Evolutionary conservation across 2,329 filamentous ascomycete genomes (phyloP), one percentile per base, ranked within the genome.

Genomic region (Aspergillus chevalieri): DNA sequence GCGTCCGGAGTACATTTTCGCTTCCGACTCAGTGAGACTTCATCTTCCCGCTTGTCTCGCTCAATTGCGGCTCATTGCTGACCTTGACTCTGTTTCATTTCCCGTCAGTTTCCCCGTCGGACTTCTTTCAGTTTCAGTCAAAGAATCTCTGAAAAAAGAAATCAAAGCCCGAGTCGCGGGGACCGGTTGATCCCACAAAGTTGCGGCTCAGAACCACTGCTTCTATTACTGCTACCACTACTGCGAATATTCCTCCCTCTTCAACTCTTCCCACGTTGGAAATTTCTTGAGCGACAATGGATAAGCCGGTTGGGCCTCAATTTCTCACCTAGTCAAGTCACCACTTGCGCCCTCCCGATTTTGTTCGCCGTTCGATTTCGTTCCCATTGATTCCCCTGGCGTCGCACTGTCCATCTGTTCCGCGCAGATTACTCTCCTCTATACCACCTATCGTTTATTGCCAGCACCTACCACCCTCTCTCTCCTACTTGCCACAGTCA

Each of bases 251-350:
- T 41, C 12, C n/a, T 9, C 2, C 21, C 21, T 22, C 9, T 14
- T 19, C 15, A 6, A 21, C 39, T 42, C 39, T 42, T 42, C 39
- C 19, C 39, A 24, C 39, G 3, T 22, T 42, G 39, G 17, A 14
- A 14, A 14, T 14, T 7, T 24, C 43, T 15, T 47, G 51, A 57
- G 56, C 58, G 59, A 66, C 55, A 62, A 68, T 68, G 65, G 66
- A 66, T 63, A 57, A 60, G 59, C 55, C 52, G 58, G 57, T 56
- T 43, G 51, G 49, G 52, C 51, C 52, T 53, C 61, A 58, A 51
- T 56, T 53, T 55, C 55, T 61, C 55, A 59, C 58, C 51, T 65
- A 67, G 58, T 61, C 38, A 21, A 57, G 54, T 53, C 59, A 48
- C 54, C 58, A 47, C 50, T 55, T 36, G 49, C 54, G 53, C 57